A percentile compares a stretch with the other conserved stretches of the same genome.
These are phyloP conservation scores for Corynespora cassiicola DNA, from an alignment of 2,329 filamentous ascomycete genomes.

Conservation along the genomic window DNA sequence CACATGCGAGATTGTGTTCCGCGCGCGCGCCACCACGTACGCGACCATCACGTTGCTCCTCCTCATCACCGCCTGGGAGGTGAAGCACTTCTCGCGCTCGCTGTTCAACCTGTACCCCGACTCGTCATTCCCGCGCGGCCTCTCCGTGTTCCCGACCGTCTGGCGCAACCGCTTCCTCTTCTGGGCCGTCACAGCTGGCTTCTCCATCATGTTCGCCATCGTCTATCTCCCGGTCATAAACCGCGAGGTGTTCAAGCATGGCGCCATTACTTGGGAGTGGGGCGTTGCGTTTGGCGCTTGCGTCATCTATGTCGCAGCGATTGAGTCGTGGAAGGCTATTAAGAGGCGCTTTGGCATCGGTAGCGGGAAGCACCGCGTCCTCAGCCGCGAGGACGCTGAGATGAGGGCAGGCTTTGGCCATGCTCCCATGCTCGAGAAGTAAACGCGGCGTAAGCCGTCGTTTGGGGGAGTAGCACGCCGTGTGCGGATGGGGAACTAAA, in stretches of 20 bases:
- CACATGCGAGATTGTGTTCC: constrained; percentile 51
- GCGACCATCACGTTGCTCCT: constrained; percentile 52
- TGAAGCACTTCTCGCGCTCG: constrained; percentile 52
- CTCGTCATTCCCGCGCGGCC: constrained; percentile 27
- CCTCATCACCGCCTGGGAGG: constrained; percentile 56
- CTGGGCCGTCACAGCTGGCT: constrained; percentile 49
- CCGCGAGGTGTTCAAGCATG: constrained; percentile 53
- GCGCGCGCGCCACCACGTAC: constrained; percentile 54
- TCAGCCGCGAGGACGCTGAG: constrained; percentile 44
- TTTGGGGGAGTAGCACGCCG: too few relatives aligned
- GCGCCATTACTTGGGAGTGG: constrained; percentile 54
- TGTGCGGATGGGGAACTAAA: too few relatives aligned
- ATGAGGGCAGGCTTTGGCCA: constrained; percentile 38
- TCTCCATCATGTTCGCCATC: constrained; percentile 52
- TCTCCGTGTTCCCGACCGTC: constrained; percentile 47
- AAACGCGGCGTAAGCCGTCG: too few relatives aligned
- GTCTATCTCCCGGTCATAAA: constrained; percentile 56
- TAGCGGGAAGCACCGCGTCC: constrained; percentile 36
- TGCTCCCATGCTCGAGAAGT: too few relatives aligned
- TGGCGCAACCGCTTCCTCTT: constrained; percentile 54
- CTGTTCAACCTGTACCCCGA: constrained; percentile 55
- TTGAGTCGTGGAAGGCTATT: constrained; percentile 55
- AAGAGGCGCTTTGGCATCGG: constrained; percentile 47
- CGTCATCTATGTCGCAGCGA: constrained; percentile 48
- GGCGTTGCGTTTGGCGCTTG: constrained; percentile 50